phyloP scores from a whole-genome alignment of 192 early-diverging fungal genomes.

The Diversispora epigaea region DNA sequence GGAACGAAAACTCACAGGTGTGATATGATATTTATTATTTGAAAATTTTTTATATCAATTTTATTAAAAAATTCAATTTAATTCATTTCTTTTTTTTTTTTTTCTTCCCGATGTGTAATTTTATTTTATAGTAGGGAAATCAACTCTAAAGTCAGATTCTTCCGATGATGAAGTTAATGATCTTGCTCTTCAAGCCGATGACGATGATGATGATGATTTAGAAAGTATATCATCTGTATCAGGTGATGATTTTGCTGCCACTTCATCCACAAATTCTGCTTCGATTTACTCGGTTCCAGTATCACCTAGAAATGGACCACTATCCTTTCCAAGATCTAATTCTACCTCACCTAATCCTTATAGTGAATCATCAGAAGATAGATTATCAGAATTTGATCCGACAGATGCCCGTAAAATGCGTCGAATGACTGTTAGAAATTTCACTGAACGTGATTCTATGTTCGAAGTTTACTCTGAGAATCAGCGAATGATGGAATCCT shows the following conservation, averaged over 20 bases:
- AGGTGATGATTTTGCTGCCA: neutral
- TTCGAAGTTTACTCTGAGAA: conserved; percentile 17
- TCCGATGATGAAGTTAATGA: conserved; percentile 46
- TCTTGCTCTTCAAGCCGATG: conserved; percentile 31
- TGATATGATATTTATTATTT: neutral
- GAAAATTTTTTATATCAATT: neutral
- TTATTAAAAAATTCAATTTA: neutral
- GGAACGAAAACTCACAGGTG: conserved; percentile 43
- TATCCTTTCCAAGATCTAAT: neutral
- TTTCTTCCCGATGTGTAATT: neutral
- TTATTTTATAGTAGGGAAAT: neutral
- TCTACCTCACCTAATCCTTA: neutral
- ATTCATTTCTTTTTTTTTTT: neutral
- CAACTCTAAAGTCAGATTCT: conserved; percentile 22
- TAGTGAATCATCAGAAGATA: neutral
- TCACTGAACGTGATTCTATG: conserved; percentile 17
- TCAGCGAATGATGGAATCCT: neutral
- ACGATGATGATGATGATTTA: conserved; percentile 5
- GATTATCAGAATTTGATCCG: neutral
- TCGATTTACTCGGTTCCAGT: neutral
- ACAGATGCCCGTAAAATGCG: neutral
- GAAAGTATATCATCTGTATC: conserved; percentile 13
- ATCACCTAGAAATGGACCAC: neutral
- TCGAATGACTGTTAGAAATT: conserved; percentile 26
- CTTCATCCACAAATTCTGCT: neutral